Percentiles rank a stretch among this genome's conserved stretches.
These are phyloP conservation scores for Lobosporangium transversale DNA, from an alignment of 192 early-diverging fungal genomes.

Conservation along the genomic window DNA sequence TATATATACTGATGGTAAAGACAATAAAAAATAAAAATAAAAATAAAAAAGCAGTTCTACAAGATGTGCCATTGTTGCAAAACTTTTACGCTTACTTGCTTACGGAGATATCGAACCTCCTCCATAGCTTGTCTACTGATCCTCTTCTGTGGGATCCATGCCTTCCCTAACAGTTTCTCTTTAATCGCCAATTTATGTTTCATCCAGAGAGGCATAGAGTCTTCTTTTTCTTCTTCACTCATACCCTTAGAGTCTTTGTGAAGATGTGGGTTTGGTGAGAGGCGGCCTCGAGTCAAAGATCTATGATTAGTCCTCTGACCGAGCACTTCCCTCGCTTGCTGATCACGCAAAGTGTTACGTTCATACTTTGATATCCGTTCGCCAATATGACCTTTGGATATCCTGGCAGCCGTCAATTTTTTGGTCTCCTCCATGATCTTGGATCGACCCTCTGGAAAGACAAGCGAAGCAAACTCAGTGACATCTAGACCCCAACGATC, in stretches of 20 bases:
- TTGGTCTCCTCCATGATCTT: conserved; percentile 14
- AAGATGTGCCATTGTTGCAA: too few relatives aligned
- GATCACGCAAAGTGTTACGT: neutral
- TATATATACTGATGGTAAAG: neutral
- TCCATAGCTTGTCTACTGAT: conserved; percentile 34
- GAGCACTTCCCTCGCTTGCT: neutral
- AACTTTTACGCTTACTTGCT: too few relatives aligned
- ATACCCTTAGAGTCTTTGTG: conserved; percentile 9
- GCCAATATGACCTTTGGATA: neutral
- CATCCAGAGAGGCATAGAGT: conserved; percentile 14
- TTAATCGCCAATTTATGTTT: conserved; percentile 35
- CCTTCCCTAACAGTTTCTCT: conserved; percentile 22
- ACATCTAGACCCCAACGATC: conserved; percentile 19
- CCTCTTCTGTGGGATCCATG: conserved; percentile 36
- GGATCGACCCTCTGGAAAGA: conserved; percentile 17
- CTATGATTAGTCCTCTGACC: neutral
- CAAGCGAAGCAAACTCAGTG: conserved; percentile 1
- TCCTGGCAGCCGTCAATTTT: conserved; percentile 1
- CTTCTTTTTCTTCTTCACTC: neutral
- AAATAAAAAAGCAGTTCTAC: neutral
- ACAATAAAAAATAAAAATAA: neutral
- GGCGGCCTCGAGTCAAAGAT: neutral
- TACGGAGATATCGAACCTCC: conserved; percentile 37
- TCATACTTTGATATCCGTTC: neutral
- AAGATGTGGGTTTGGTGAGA: neutral